Evolutionary conservation across 495 filamentous ascomycete genomes (phyloP).

Genomic region (Apiosordaria backusii): DNA sequence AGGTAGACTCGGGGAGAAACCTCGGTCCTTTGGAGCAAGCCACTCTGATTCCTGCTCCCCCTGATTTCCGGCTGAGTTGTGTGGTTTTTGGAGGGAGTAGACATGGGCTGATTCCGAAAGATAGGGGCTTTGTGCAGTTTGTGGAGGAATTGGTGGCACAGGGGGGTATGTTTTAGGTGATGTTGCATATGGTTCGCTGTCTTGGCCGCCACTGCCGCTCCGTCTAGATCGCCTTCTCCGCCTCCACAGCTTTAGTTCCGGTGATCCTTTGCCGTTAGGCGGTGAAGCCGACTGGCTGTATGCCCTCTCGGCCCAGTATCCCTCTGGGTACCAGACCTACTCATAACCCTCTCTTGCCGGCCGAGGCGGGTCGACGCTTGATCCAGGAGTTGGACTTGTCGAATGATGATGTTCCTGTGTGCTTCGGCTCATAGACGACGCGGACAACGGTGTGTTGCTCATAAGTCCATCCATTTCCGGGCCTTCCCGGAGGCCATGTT

Average conservation of each 20-base stretch:
- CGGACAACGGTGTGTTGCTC: neutral
- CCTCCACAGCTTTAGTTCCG: conserved; percentile 32
- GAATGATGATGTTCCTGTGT: neutral
- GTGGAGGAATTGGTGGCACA: neutral
- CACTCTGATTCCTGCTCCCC: conserved; percentile 18
- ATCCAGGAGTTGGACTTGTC: neutral
- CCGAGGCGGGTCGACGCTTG: conserved; percentile 44
- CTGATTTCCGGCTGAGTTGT: neutral
- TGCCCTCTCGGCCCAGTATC: conserved; percentile 54
- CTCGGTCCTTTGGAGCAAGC: conserved; percentile 18
- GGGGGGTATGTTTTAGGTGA: conserved; percentile 23
- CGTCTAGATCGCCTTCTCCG: conserved; percentile 39
- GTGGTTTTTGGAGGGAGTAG: conserved; percentile 29
- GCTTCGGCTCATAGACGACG: neutral
- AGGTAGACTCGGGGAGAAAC: neutral
- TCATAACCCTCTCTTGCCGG: conserved; percentile 47
- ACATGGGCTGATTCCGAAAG: conserved; percentile 39
- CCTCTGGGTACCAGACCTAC: conserved; percentile 56
- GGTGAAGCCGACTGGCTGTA: conserved; percentile 18
- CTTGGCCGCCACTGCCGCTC: conserved; percentile 20
- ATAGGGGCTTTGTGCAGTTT: conserved; percentile 27
- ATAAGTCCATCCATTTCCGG: conserved; percentile 6
- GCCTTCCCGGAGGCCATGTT: neutral
- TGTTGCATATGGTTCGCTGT: conserved; percentile 14
- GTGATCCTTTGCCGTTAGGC: conserved; percentile 11